Conservation (phyloP, 2,329 filamentous ascomycete genomes). For the Colletotrichum euphorbiae region DNA sequence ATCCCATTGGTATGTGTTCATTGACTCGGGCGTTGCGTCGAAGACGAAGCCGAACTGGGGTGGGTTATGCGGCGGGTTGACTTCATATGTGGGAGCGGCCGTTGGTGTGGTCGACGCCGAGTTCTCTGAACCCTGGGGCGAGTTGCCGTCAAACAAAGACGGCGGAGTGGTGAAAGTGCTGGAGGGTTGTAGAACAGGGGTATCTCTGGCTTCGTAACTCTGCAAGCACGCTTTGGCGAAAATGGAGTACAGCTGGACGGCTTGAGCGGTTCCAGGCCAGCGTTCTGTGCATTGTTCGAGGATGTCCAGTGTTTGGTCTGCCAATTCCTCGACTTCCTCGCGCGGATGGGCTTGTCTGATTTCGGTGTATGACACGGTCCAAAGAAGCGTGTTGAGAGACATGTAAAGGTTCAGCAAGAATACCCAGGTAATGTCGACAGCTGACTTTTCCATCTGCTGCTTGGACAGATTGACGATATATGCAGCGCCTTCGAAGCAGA, state of each 20-base stretch:
- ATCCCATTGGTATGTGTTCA: constrained; percentile 59
- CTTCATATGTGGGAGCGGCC: constrained; percentile 53
- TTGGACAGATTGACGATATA: constrained; percentile 85
- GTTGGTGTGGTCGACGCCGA: constrained; percentile 48
- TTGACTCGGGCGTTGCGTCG: constrained; percentile 65
- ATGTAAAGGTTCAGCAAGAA: constrained; percentile 92
- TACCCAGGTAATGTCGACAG: constrained; percentile 92
- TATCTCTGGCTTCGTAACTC: constrained; percentile 77
- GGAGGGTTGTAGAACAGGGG: constrained; percentile 48
- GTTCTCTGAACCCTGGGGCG: constrained; percentile 56
- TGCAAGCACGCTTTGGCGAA: constrained; percentile 88
- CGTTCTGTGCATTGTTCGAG: constrained; percentile 84
- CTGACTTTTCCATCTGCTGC: constrained; percentile 80
- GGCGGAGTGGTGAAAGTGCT: constrained; percentile 58
- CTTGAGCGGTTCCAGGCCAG: constrained; percentile 91
- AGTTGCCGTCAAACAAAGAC: constrained; percentile 61
- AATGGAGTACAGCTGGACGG: constrained; percentile 86
- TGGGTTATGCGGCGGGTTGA: constrained; percentile 62
- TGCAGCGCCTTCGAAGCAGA: constrained; percentile 85
- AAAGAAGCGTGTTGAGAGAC: constrained; percentile 90
- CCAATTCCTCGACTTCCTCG: constrained; percentile 80
- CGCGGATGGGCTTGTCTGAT: constrained; percentile 79
- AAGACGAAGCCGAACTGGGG: constrained; percentile 71
- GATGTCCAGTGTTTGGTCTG: constrained; percentile 80
- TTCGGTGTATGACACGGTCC: constrained; percentile 89